Percentiles rank a stretch among this genome's conserved stretches.
Evolutionary conservation across 2,329 filamentous ascomycete species (phyloP).

Genomic region (Penicillium paneum): DNA sequence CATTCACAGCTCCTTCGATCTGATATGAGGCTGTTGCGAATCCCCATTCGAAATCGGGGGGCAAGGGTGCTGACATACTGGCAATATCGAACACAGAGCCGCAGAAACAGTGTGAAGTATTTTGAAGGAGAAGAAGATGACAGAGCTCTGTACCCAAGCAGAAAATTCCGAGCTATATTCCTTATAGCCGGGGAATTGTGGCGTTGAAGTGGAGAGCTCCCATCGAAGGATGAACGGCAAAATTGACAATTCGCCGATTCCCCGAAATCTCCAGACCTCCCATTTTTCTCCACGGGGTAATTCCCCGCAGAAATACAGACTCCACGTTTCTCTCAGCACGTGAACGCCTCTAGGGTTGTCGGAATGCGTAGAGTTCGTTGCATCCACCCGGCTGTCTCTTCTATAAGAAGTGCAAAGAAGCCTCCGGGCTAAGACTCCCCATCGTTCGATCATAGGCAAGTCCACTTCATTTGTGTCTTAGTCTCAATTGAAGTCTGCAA

Average conservation of each 20-base stretch:
- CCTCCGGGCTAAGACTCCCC: neutral
- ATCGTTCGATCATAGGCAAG: neutral
- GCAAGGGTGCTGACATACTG: neutral
- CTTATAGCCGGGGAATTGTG: neutral
- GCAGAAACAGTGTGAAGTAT: neutral
- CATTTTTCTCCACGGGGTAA: constrained; percentile 4
- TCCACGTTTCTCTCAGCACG: neutral
- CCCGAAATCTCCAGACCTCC: neutral
- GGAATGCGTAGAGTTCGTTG: neutral
- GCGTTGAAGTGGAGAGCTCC: constrained; percentile 24
- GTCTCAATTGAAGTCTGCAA: neutral
- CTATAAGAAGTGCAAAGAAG: constrained; percentile 7
- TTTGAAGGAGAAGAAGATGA: neutral
- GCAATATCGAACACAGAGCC: neutral
- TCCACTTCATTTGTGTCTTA: neutral
- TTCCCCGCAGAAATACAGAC: neutral
- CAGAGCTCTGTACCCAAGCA: neutral
- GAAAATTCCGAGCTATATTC: neutral
- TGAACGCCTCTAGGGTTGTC: neutral
- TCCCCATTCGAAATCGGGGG: constrained; percentile 30
- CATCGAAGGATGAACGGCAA: constrained; percentile 20
- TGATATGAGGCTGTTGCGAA: constrained; percentile 42
- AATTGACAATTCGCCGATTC: neutral
- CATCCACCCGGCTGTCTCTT: neutral
- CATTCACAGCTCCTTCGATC: constrained; percentile 40